A percentile compares a stretch with the other conserved stretches of the same genome.
phyloP scores from a whole-genome alignment of 208 protist species.

The Leishmania lainsoni region DNA sequence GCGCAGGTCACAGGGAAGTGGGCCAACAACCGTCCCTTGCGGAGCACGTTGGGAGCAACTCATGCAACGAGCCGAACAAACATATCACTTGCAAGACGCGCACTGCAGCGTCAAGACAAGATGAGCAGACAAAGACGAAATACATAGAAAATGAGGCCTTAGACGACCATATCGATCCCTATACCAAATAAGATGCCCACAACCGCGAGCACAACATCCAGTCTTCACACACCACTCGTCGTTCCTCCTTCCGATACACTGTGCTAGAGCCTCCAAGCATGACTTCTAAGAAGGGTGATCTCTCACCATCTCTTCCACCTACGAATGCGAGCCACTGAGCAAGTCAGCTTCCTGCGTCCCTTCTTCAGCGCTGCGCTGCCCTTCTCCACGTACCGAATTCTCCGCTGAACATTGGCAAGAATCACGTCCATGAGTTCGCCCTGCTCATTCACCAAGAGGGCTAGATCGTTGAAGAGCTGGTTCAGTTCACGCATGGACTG shows the following conservation, averaged over 20 bases:
- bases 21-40: background rate
- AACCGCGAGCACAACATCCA: background rate
- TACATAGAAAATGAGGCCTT: no score
- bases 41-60: background rate
- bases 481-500: conserved; percentile 86
- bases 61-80: background rate
- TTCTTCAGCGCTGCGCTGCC: conserved; percentile 73
- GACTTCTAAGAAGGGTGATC: background rate
- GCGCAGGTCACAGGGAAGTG: background rate
- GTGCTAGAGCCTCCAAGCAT: background rate
- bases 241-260: background rate
- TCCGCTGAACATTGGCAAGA: conserved; percentile 68
- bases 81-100: background rate
- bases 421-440: conserved; percentile 88
- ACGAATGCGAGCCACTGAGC: background rate
- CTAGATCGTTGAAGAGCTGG: conserved; percentile 90
- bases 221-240: background rate
- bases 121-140: background rate
- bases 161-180: background rate
- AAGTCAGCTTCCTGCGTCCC: conserved; percentile 77
- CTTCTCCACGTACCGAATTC: conserved; percentile 62
- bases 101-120: background rate
- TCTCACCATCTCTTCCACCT: background rate
- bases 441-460: conserved; percentile 89
- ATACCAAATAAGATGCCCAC: background rate